phyloP scores from a whole-genome alignment of 352 stramenopile genomes.

The Globisporangium parvum region DNA sequence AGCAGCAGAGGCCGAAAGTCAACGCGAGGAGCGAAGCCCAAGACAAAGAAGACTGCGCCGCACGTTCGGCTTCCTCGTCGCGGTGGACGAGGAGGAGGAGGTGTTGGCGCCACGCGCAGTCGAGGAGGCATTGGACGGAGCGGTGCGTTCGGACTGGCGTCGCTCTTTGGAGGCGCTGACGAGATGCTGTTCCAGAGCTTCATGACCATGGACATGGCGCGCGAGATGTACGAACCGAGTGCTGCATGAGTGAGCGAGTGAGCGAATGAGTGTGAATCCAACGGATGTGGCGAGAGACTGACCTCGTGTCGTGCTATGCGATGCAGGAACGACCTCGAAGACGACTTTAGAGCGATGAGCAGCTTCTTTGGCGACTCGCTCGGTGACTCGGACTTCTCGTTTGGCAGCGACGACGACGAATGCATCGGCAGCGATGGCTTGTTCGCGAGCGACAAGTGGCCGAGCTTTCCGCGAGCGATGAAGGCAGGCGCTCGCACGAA shows the following conservation, averaged over 20 bases:
- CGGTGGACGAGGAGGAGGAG: not conserved
- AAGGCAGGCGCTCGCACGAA: not conserved
- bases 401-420: constrained; percentile 4
- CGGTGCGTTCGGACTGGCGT: constrained; percentile 1
- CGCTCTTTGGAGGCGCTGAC: constrained; percentile 10
- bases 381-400: constrained; percentile 17
- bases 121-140: not conserved
- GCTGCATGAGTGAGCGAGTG: not conserved
- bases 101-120: not conserved
- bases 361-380: constrained; percentile 29
- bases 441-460: not conserved
- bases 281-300: not conserved
- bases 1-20: not conserved
- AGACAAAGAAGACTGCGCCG: constrained; percentile 10
- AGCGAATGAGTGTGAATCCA: not conserved
- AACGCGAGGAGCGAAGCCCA: not conserved
- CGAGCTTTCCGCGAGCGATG: not conserved
- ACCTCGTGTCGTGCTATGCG: not conserved
- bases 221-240: constrained; percentile 18
- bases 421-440: constrained; percentile 4
- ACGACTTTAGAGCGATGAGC: constrained; percentile 41
- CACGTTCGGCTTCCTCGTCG: constrained; percentile 8
- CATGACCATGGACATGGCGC: constrained; percentile 16
- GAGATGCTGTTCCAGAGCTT: constrained; percentile 13
- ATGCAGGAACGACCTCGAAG: constrained; percentile 28